These are phyloP conservation scores for Chionographis japonica DNA, from an alignment of 106 monocot genomes.

Conservation along the genomic window DNA sequence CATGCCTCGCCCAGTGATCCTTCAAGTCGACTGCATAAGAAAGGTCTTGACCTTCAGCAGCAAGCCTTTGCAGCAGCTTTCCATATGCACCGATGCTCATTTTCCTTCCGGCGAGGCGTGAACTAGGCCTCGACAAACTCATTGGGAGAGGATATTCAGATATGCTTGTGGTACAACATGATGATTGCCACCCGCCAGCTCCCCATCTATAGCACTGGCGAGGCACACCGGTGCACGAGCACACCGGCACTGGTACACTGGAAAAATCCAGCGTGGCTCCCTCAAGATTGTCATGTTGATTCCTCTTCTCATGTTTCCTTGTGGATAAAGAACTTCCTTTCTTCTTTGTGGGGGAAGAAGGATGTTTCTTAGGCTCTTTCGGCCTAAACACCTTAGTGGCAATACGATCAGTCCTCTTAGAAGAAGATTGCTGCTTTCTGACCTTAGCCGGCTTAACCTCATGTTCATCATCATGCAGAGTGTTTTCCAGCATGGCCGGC, in stretches of 20 bases:
- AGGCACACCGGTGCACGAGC: constrained; percentile 63
- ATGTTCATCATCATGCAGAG: neutral
- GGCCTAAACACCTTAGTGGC: constrained; percentile 22
- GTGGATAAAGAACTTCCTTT: constrained; percentile 17
- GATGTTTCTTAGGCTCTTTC: constrained; percentile 36
- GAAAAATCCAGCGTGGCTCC: constrained; percentile 39
- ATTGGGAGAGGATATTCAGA: constrained; percentile 79
- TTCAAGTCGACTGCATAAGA: constrained; percentile 57
- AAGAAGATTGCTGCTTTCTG: constrained; percentile 20
- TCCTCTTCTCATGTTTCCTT: constrained; percentile 44
- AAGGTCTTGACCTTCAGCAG: constrained; percentile 40
- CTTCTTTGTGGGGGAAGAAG: constrained; percentile 22
- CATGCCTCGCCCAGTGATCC: constrained; percentile 69
- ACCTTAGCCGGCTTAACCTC: constrained; percentile 20
- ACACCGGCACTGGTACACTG: constrained; percentile 51
- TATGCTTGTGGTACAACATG: constrained; percentile 65
- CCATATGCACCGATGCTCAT: constrained; percentile 71
- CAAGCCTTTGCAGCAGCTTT: constrained; percentile 60
- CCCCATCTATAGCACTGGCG: constrained; percentile 79
- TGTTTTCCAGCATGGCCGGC: neutral
- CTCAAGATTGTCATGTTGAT: constrained; percentile 21
- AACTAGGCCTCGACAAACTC: constrained; percentile 55
- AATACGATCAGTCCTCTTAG: constrained; percentile 19
- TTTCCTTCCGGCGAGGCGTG: constrained; percentile 63
- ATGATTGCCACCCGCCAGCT: constrained; percentile 77